Percentiles rank a stretch among this genome's conserved stretches.
phyloP scores from a whole-genome alignment of 2,329 filamentous ascomycete genomes.

The Neofusicoccum sp. region DNA sequence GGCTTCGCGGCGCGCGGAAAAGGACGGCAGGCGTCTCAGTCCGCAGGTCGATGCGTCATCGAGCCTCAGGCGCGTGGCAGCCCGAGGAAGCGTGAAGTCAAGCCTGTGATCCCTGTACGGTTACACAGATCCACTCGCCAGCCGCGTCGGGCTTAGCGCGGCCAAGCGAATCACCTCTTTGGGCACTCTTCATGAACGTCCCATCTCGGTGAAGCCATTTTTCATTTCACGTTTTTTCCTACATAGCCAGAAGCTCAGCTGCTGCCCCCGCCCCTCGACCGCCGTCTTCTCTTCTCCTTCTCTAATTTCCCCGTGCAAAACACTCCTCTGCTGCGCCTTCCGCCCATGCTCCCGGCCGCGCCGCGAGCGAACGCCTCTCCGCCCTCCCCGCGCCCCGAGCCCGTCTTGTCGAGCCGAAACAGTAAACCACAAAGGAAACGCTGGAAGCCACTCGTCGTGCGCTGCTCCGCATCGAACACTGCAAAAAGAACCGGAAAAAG shows the following conservation, averaged over 20 bases:
- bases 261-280: not conserved
- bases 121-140: constrained; percentile 3
- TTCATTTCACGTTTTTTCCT: constrained; percentile 17
- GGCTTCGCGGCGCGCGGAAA: not conserved
- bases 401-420: not conserved
- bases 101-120: constrained; percentile 9
- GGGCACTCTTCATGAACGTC: not conserved
- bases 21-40: not conserved
- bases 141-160: not conserved
- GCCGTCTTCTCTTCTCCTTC: not conserved
- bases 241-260: not conserved
- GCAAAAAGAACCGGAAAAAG: not conserved
- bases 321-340: too few species aligned
- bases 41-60: constrained; percentile 1
- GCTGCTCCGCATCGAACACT: not conserved
- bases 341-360: not conserved
- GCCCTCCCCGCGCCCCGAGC: not conserved
- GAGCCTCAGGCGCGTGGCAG: constrained; percentile 1
- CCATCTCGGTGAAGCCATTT: constrained; percentile 11
- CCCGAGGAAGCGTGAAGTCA: constrained; percentile 3
- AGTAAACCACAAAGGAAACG: constrained; percentile 4
- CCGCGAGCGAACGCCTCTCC: not conserved
- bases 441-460: constrained; percentile 13
- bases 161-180: constrained; percentile 12
- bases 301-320: not conserved